These are phyloP conservation scores for Camelina neglecta DNA, from an alignment of 345 rosid genomes.

Conservation along the genomic window DNA sequence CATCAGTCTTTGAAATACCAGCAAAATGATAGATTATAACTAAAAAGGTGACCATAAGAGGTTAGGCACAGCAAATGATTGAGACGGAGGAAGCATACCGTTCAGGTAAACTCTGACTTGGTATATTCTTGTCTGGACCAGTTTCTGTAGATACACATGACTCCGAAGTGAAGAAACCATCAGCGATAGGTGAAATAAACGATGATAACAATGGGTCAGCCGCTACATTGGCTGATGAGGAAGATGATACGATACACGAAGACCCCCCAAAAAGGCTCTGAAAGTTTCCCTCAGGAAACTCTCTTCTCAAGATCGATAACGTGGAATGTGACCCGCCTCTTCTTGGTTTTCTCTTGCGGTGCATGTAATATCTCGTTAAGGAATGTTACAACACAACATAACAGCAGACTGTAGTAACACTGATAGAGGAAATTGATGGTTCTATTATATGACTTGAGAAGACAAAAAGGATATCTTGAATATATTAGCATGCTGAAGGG, in stretches of 20 bases:
- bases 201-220: slow-evolving; percentile 92
- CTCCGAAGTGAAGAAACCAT: slow-evolving; percentile 52
- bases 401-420: not conserved
- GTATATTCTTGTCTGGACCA: slow-evolving; percentile 52
- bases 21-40: not conserved
- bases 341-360: slow-evolving; percentile 85
- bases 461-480: slow-evolving; percentile 84
- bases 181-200: slow-evolving; percentile 76
- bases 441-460: not conserved
- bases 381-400: slow-evolving; percentile 36
- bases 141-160: slow-evolving; percentile 54
- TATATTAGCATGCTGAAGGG: slow-evolving; percentile 83
- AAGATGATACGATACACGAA: slow-evolving; percentile 65
- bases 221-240: slow-evolving; percentile 56
- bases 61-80: slow-evolving; percentile 7
- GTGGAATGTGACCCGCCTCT: slow-evolving; percentile 81
- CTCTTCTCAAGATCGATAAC: slow-evolving; percentile 79
- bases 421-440: not conserved
- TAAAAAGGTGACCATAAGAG: not conserved
- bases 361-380: slow-evolving; percentile 75
- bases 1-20: not conserved
- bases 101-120: slow-evolving; percentile 51
- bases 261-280: slow-evolving; percentile 78
- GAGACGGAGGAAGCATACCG: slow-evolving; percentile 48
- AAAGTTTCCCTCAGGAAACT: slow-evolving; percentile 83